Conservation (phyloP, 1,284 basidiomycete genomes). For the Ganoderma multipileum region DNA sequence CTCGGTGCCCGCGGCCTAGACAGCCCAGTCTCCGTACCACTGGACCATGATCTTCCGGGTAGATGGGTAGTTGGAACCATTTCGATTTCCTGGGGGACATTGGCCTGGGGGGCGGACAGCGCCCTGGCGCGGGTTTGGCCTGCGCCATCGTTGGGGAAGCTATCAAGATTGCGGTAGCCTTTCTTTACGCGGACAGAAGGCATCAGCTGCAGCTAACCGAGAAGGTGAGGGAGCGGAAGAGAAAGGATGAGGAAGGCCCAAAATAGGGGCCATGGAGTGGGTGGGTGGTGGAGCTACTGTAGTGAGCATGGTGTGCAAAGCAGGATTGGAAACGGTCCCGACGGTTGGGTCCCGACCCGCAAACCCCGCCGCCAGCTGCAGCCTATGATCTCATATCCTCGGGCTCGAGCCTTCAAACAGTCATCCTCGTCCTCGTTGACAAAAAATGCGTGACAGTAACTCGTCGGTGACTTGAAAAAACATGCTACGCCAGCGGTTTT, state of each 20-base stretch:
- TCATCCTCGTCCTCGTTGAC: not conserved
- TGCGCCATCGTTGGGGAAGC: constrained; percentile 29
- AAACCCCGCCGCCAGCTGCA: too few relatives aligned
- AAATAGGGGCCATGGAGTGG: constrained; percentile 2
- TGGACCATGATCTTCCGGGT: constrained; percentile 10
- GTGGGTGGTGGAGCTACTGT: not conserved
- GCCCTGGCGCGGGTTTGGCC: constrained; percentile 23
- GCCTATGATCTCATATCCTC: constrained; percentile 4
- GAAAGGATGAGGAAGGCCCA: constrained; percentile 2
- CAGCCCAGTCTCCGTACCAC: constrained; percentile 9
- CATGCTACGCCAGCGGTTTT: too few relatives aligned
- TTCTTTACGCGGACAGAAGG: constrained; percentile 64
- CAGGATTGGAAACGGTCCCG: not conserved
- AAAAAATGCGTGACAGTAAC: constrained; percentile 2
- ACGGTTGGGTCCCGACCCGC: too few relatives aligned
- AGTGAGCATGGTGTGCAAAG: not conserved
- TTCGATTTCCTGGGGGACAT: not conserved
- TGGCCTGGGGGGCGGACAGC: constrained; percentile 7
- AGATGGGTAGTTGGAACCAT: not conserved
- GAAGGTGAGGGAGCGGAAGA: constrained; percentile 10
- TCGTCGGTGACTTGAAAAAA: too few relatives aligned
- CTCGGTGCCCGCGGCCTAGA: constrained; percentile 29
- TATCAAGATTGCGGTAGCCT: constrained; percentile 50
- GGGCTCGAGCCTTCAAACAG: not conserved
- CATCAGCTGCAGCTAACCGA: constrained; percentile 43